phyloP scores from a whole-genome alignment of 1,284 basidiomycete species.

The Cutaneotrichosporon sp. region DNA sequence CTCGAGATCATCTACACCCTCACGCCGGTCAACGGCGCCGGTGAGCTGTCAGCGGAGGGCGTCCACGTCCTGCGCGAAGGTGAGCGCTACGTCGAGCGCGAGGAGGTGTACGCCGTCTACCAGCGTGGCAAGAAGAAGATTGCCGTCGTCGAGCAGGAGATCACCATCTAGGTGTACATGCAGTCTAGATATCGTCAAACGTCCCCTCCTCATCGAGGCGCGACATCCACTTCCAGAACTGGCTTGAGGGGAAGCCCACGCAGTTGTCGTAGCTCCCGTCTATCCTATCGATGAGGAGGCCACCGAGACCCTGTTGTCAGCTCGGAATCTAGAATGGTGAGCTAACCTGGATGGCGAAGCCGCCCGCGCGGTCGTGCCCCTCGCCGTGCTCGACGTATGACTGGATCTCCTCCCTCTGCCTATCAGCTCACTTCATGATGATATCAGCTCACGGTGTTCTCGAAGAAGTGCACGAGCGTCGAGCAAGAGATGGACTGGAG shows the following conservation, averaged over 20 bases:
- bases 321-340: neutral
- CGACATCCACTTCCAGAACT: constrained; percentile 53
- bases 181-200: constrained; percentile 45
- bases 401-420: constrained; percentile 60
- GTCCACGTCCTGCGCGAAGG: constrained; percentile 19
- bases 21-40: constrained; percentile 8
- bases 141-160: constrained; percentile 34
- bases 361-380: constrained; percentile 87
- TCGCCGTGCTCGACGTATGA: constrained; percentile 89
- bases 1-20: constrained; percentile 80
- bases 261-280: constrained; percentile 93
- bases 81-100: constrained; percentile 67
- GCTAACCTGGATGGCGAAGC: constrained; percentile 87
- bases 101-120: constrained; percentile 77
- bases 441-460: constrained; percentile 60
- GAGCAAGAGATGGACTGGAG: constrained; percentile 85
- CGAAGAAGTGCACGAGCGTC: constrained; percentile 75
- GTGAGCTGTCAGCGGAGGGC: constrained; percentile 4
- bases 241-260: constrained; percentile 63
- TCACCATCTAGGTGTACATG: constrained; percentile 5
- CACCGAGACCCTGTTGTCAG: constrained; percentile 68
- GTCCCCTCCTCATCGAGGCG: constrained; percentile 48
- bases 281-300: constrained; percentile 74
- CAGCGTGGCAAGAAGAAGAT: constrained; percentile 41
- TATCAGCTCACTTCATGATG: neutral